phyloP scores from a whole-genome alignment of 2,329 filamentous ascomycete genomes.

The Pleurostoma richardsiae region DNA sequence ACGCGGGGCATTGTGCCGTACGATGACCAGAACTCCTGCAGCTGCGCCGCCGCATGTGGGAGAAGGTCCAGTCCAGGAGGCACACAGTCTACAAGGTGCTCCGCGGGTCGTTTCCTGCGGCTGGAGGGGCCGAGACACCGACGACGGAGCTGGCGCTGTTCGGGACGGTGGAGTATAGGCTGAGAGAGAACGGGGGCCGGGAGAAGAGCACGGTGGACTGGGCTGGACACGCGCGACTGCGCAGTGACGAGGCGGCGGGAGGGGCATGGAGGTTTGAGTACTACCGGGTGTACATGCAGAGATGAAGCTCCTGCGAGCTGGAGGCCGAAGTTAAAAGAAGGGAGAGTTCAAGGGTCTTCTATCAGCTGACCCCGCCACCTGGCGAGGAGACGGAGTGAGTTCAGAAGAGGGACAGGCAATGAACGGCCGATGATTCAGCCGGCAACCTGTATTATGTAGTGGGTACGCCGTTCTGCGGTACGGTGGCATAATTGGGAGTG shows the following conservation, averaged over 20 bases:
- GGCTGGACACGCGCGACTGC: slow-evolving; percentile 21
- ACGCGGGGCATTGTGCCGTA: not conserved
- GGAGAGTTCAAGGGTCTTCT: too few species aligned
- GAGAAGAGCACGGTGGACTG: slow-evolving; percentile 16
- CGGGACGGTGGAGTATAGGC: slow-evolving; percentile 17
- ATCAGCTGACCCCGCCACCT: too few species aligned
- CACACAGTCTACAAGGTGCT: slow-evolving; percentile 38
- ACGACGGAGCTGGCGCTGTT: slow-evolving; percentile 26
- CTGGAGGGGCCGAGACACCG: slow-evolving; percentile 8
- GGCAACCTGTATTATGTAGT: too few species aligned
- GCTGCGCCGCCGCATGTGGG: slow-evolving; percentile 38
- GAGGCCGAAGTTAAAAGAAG: too few species aligned
- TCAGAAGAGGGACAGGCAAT: too few species aligned
- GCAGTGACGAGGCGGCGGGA: slow-evolving; percentile 6
- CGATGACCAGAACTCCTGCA: slow-evolving; percentile 29
- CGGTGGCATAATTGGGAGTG: too few species aligned
- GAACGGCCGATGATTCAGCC: too few species aligned
- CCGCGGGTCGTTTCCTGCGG: slow-evolving; percentile 24
- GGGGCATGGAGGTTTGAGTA: slow-evolving; percentile 18
- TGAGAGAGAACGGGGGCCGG: slow-evolving; percentile 10
- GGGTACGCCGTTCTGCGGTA: too few species aligned
- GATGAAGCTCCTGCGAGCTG: slow-evolving; percentile 4
- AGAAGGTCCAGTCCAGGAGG: slow-evolving; percentile 28
- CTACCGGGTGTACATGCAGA: slow-evolving; percentile 26
- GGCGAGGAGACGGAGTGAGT: too few species aligned